Evolutionary conservation across 805 yeast species (phyloP), one percentile per base, ranked within the genome.

Genomic region (Debaryomyces hansenii): DNA sequence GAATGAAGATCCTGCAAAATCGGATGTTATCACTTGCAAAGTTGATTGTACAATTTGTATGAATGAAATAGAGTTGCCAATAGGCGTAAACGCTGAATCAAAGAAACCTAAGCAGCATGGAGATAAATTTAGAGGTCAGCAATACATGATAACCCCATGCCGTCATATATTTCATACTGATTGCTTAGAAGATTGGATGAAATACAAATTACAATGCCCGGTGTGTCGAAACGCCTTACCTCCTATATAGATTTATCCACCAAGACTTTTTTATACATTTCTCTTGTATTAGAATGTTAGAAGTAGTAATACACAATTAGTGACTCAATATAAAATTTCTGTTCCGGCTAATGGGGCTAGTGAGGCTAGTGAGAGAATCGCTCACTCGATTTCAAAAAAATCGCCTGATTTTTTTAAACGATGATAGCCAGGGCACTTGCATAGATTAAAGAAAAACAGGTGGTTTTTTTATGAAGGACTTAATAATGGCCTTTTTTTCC

Each of bases 171-270:
- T 90, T 78, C 97, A 91, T 60, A 78, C 89, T 1, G 83, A 79
- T n/a, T 91, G 98, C 67, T 70, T 92, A 52, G 95, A 88, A 60
- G 82, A 79, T 51, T 92, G 97, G 97, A 90, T 92, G 97, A 80
- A 84, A 62, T 87, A 89, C 62, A 88, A 90, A 57, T 67, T 92
- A 42, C 96, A 90, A 59, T 92, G 98, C 67, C 98, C 98, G 0
- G 91, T 90, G 5, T 92, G 98, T 66, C 78, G 97, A 58, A 80
- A 82, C 46, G 79, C 89, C 18, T 69, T 92, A 35, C 97, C 97
- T 2, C 96, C 97, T 1, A 69, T 87, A 44, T 89, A 47, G 27
- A 24, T 24, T 3, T 24, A 24, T 24, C 4, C 10, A 24, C 2
- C 35, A 37, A 2, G 41, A 14, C 8, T 11, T 11, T 12, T 14